Percentiles rank a stretch among this genome's conserved stretches.
Evolutionary conservation across 2,329 filamentous ascomycete genomes (phyloP).

Genomic region (Furcasterigmium sp.): DNA sequence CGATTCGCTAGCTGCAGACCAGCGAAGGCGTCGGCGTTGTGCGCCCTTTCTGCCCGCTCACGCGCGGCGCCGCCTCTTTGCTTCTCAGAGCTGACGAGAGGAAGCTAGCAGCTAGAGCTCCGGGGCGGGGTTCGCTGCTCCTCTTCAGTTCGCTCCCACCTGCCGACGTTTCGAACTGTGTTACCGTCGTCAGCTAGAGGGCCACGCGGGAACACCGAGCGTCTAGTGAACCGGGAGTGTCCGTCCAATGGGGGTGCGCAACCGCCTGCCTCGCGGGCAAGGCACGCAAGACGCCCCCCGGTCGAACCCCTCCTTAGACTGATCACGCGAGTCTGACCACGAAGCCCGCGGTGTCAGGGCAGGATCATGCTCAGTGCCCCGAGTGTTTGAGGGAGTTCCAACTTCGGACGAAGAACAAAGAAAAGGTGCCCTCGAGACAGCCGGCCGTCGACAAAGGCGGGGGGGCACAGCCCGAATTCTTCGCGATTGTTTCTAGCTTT

Average conservation of each 20-base stretch:
- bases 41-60: no score
- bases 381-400: not conserved
- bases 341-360: conserved; percentile 1
- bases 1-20: not conserved
- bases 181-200: not conserved
- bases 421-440: not conserved
- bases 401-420: not conserved
- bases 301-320: not conserved
- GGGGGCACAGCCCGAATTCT: no score
- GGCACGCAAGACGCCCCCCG: no score
- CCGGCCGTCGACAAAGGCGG: no score
- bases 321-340: conserved; percentile 1
- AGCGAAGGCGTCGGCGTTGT: no score
- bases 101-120: not conserved
- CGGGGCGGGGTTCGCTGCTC: not conserved
- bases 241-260: not conserved
- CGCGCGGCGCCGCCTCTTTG: no score
- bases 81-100: no score
- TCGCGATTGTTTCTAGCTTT: not conserved
- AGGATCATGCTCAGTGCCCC: not conserved
- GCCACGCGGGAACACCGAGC: not conserved
- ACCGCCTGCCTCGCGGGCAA: no score
- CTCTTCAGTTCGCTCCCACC: not conserved
- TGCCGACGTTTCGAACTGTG: conserved; percentile 1
- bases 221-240: not conserved